Percentiles rank a stretch among this genome's conserved stretches.
phyloP scores from a whole-genome alignment of 2,329 filamentous ascomycete species.

The Aspergillus pseudotamarii region DNA sequence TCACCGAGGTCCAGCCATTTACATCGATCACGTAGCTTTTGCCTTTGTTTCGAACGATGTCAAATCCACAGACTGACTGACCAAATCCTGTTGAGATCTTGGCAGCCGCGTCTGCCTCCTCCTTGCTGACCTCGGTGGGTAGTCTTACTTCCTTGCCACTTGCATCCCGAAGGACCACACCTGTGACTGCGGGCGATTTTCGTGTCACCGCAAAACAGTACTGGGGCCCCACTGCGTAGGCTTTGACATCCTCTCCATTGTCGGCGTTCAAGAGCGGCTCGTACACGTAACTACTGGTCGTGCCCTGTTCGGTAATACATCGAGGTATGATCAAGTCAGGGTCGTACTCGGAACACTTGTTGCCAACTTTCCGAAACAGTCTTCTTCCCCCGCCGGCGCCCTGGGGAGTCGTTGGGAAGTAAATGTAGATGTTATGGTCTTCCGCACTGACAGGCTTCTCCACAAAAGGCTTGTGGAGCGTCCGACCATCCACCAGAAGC shows the following conservation, averaged over 20 bases:
- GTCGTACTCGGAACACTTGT: constrained; percentile 92
- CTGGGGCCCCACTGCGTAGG: constrained; percentile 83
- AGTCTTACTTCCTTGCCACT: constrained; percentile 93
- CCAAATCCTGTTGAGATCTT: constrained; percentile 85
- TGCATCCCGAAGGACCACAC: constrained; percentile 85
- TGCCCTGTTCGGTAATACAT: constrained; percentile 72
- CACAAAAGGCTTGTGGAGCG: constrained; percentile 85
- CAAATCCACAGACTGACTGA: constrained; percentile 89
- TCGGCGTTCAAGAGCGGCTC: constrained; percentile 92
- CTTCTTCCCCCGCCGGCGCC: constrained; percentile 72
- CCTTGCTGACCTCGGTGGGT: constrained; percentile 74
- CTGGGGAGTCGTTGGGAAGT: constrained; percentile 67
- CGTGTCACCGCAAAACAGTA: constrained; percentile 93
- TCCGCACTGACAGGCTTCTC: constrained; percentile 93
- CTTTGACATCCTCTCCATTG: constrained; percentile 93
- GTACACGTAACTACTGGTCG: constrained; percentile 77
- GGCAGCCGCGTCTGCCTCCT: constrained; percentile 78
- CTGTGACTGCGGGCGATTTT: constrained; percentile 92
- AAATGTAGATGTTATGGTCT: constrained; percentile 95
- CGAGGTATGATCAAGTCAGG: constrained; percentile 73
- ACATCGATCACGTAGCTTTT: constrained; percentile 95
- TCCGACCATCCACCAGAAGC: constrained; percentile 75
- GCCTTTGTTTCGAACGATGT: constrained; percentile 76
- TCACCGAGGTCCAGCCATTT: constrained; percentile 97
- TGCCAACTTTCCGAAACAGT: constrained; percentile 90